Evolutionary conservation across 768 basidiomycete species (phyloP), one percentile per base, ranked within the genome.

Genomic region (Pholiota microspora): DNA sequence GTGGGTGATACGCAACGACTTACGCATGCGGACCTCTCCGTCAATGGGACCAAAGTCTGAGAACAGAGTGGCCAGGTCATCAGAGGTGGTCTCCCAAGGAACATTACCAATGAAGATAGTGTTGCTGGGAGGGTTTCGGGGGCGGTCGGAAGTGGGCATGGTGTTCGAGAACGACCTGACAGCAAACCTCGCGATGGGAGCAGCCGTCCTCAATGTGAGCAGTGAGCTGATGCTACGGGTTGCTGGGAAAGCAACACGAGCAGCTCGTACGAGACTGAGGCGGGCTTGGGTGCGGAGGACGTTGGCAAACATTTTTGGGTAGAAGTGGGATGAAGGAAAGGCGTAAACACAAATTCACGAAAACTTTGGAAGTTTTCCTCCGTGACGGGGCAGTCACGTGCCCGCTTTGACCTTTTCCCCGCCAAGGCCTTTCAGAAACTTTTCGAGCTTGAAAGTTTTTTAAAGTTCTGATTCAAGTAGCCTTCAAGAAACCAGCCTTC

Each of bases 71-170:
- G 65, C 53, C 9, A 85, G 45, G 42, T 81, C 71, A 18, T 64
- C 65, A 56, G 73, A 76, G 1, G 71, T 73, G 34, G 68, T 60
- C 15, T 61, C 68, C 64, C 69, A 88, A 46, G 82, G 80, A n/a
- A 85, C n/a, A 58, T 84, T 85, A 7, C 73, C 78, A 28, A 82
- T 59, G 40, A 67, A 84, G 47, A 84, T 60, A 2, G 69, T 70
- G 8, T 66, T 66, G n/a, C 65, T 67, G 5, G 79, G 77, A 15
- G 65, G 50, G 54, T 55, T 62, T 18, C 29, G 44, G 6, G 35
- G 36, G 24, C 40, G 29, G 4, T 49, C 42, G 46, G 23, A 24
- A 18, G 40, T 46, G 10, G 40, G 51, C 44, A 57, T 16, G 42
- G 63, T 62, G 53, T 63, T 63, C 52, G 68, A 68, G 59, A 65